Conservation (phyloP, 441 rosid genomes). For the Theobroma grandiflorum region DNA sequence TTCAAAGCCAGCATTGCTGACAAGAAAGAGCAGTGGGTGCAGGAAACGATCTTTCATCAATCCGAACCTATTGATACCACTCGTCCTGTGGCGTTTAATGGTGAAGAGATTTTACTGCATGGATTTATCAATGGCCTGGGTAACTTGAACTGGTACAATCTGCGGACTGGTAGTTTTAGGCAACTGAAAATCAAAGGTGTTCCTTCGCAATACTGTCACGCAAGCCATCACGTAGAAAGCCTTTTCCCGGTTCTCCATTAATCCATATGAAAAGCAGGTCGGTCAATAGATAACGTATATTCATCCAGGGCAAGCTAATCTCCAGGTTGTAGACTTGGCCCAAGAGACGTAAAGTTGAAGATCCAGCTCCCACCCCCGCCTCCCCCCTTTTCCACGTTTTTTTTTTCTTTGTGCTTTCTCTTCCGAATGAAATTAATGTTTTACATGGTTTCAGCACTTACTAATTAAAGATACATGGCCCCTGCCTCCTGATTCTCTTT, state of each 20-base stretch:
- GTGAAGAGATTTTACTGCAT: constrained; percentile 26
- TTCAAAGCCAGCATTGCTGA: neutral
- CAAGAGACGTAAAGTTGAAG: neutral
- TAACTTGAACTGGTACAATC: constrained; percentile 18
- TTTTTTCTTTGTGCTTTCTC: too few relatives aligned
- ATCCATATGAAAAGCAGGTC: neutral
- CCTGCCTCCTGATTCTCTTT: too few relatives aligned
- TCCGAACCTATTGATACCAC: constrained; percentile 12
- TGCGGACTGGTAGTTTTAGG: constrained; percentile 13
- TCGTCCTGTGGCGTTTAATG: constrained; percentile 25
- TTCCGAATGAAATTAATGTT: too few relatives aligned
- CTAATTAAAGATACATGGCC: too few relatives aligned
- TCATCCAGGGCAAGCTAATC: neutral
- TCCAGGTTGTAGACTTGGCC: neutral
- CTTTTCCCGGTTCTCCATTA: neutral
- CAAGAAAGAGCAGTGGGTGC: constrained; percentile 2
- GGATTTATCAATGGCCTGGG: constrained; percentile 25
- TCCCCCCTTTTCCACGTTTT: too few relatives aligned
- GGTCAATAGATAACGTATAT: neutral
- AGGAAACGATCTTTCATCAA: constrained; percentile 21
- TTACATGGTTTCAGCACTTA: too few relatives aligned
- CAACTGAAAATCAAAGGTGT: neutral
- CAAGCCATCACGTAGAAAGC: constrained; percentile 24
- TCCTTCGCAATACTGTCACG: neutral
- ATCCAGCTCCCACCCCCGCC: too few relatives aligned